Evolutionary conservation across 2,329 filamentous ascomycete genomes (phyloP), one percentile per base, ranked within the genome.

Genomic region (Arthroderma uncinatum): DNA sequence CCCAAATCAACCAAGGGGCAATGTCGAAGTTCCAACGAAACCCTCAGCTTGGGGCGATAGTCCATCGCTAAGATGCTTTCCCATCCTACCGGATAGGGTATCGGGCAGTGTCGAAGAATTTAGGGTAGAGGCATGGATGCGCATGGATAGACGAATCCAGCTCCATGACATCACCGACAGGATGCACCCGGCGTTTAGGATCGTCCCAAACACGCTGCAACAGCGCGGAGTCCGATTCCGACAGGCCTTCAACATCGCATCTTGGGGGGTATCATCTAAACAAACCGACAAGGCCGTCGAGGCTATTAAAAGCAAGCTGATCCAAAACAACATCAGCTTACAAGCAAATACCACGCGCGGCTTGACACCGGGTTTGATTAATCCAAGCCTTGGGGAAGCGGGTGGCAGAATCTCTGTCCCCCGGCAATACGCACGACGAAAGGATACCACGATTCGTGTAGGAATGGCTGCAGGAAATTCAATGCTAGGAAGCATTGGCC

Each of bases 71-170:
- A 57, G 61, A 2, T 39, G 57, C 1, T 61, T 69, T 12, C 58
- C 61, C 1, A 60, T 68, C 10, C 59, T 71, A 9, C 68, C 68
- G 1, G 64, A 68, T 48, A 61, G 65, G 4, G 68, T 70, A 19
- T 63, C 66, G 0, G 62, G 63, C 4, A 59, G 65, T n/a, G 66
- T 70, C 12, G 66, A 68, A 55, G 65, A 65, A 36, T 68, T 64
- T 40, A 59, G 67, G 2, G 66, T 67, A 33, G 68, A 70, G 40
- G 64, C 68, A 7, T 71, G 68, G 68, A 59, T 64, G 56, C 64
- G 68, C 2, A 53, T 67, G 1, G 68, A 70, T 55, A 52, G 59
- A 6, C 62, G 66, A 2, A 66, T 70, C 53, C 57, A 55, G 6
- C 59, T 68, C 6, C 48, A 59, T 4, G 68, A 70, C 50, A 68